phyloP scores from a whole-genome alignment of 129 eudicot species.

The Lactuca saligna region DNA sequence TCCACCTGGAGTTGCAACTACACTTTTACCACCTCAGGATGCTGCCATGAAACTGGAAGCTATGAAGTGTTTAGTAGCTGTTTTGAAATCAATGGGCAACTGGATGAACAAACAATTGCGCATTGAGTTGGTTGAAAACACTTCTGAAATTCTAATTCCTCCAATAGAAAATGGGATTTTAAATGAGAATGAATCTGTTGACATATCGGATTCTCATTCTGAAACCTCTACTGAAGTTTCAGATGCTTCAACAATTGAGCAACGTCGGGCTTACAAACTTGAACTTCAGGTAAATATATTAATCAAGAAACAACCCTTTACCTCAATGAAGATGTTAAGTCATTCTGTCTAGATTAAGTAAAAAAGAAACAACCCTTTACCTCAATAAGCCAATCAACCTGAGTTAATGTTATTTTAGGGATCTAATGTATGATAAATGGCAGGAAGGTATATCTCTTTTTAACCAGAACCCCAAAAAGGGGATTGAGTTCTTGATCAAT shows the following conservation, averaged over 20 bases:
- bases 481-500: constrained; percentile 84
- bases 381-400: too few species aligned
- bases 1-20: constrained; percentile 81
- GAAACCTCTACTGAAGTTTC: constrained; percentile 80
- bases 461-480: constrained; percentile 83
- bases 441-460: constrained; percentile 99
- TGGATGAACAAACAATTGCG: constrained; percentile 95
- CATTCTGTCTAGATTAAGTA: too few species aligned
- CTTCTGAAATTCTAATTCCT: constrained; percentile 46
- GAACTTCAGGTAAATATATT: constrained; percentile 80
- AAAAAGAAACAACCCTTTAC: too few species aligned
- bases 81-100: constrained; percentile 90
- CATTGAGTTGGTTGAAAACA: constrained; percentile 57
- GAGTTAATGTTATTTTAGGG: constrained; percentile 6
- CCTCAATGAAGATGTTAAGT: too few species aligned
- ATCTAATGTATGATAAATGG: constrained; percentile 49
- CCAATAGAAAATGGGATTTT: constrained; percentile 51
- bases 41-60: constrained; percentile 81
- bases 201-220: constrained; percentile 71
- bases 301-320: too few species aligned
- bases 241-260: constrained; percentile 84
- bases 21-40: constrained; percentile 90
- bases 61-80: constrained; percentile 83
- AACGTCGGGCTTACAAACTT: constrained; percentile 85
- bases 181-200: constrained; percentile 54